Base-by-base conservation (phyloP, 2,329 filamentous ascomycete genomes). In the Trichoderma sp. region DNA sequence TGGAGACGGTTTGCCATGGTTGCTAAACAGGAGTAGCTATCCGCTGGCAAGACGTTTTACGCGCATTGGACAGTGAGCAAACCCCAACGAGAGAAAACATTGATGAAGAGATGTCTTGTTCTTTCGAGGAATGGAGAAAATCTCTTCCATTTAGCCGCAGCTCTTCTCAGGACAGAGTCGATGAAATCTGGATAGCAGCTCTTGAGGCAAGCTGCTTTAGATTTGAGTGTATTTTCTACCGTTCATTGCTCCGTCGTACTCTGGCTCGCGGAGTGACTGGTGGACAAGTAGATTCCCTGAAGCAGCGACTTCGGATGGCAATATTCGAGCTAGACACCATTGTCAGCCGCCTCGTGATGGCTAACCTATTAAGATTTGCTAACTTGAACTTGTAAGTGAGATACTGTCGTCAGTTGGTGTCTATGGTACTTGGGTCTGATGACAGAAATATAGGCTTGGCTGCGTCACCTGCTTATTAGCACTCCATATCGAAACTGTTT, bases 191-290 rank as follows among this genome's bases (percentile, higher is more conserved):
- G 23, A 0, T 26, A 23, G 61, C 15, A 30, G 39, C 61, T 11
- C 61, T 64, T 5, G 34, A 43, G 26, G 61, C 61, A 26, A 64
- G 61, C 9, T 28, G 61, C 15, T 64, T 20, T 17, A 43, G 61
- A 5, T 64, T 64, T 47, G 61, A 64, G 9, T 64, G 61, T 13
- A 64, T 64, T 30, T 90, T 80, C 92, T 91, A 57, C 53, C 68
- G 78, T 92, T 90, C 69, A 92, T 23, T 62, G 8, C 32, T 62
- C 59, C 23, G 12, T 62, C 59, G 32, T 13, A 39, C 59, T 23
- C n/a, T 36, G 8, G 36, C 26, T 20, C 23, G n/a, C 17, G 15
- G 26, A 3, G 13, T 5, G 13, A n/a, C 23, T 3, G 47, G 13
- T 0, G 23, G 13, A 5, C 36, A 17, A 47, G 17, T 30, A 30